Conservation (phyloP, 495 filamentous ascomycete species). For the Aspergillus sclerotiicarbonarius region DNA sequence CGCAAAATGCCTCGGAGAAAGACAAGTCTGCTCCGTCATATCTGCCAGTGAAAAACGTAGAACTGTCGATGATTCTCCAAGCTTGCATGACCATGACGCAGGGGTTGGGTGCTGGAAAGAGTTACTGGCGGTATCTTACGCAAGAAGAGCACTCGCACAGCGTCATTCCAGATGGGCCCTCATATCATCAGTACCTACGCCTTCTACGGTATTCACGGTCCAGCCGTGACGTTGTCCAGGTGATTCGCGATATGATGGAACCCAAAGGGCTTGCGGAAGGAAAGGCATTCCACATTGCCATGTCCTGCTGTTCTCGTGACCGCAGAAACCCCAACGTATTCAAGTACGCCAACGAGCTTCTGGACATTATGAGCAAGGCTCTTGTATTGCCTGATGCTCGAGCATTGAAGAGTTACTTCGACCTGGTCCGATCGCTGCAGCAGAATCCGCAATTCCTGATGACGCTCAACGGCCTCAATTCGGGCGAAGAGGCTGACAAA, state of each 20-base stretch:
- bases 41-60: constrained; percentile 59
- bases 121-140: constrained; percentile 77
- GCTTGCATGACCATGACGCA: constrained; percentile 47
- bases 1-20: background rate
- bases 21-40: constrained; percentile 12
- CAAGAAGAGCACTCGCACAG: constrained; percentile 32
- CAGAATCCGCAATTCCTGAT: constrained; percentile 34
- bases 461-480: constrained; percentile 25
- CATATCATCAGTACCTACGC: constrained; percentile 64
- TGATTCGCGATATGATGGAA: constrained; percentile 50
- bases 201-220: constrained; percentile 63
- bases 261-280: constrained; percentile 34
- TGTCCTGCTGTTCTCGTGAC: constrained; percentile 68
- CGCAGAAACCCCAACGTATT: constrained; percentile 64
- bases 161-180: constrained; percentile 66
- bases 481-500: constrained; percentile 9
- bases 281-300: constrained; percentile 67
- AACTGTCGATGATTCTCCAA: constrained; percentile 66
- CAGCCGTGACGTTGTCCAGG: constrained; percentile 50
- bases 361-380: constrained; percentile 52
- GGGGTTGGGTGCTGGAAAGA: constrained; percentile 36
- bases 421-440: constrained; percentile 22
- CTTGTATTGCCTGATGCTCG: constrained; percentile 36
- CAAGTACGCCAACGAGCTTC: constrained; percentile 51
- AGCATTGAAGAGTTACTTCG: constrained; percentile 32